Base-by-base conservation (phyloP, 768 basidiomycete genomes). In the Leccinum longicurvipes region DNA sequence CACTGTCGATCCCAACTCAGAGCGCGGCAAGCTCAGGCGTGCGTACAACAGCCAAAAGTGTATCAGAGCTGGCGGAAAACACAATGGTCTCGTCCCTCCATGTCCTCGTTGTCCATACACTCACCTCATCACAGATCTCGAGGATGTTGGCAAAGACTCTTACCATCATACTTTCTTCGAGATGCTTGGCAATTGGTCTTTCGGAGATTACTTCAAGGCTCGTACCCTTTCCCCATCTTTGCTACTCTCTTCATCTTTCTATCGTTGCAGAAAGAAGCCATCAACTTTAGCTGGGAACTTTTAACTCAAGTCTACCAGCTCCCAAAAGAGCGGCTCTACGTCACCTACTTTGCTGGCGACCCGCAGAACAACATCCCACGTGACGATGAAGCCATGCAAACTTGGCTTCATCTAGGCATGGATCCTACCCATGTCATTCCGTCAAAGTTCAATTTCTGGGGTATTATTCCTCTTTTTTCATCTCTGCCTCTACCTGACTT, bases 141-240 rank as follows among this genome's bases (percentile, higher is more conserved):
- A 99, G 69, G 97, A 99, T 73, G 97, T 99, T 55, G 97, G 97
- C 36, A 96, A 94, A 73, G 97, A 98, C 70, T 95, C 93, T 2
- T 98, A 98, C 72, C 96, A 98, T 67, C 91, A 96, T 68, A 97
- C 93, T 2, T 95, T 96, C 76, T 99, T 99, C 67, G 97, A 99
- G 75, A 99, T 99, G 97, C 75, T 99, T 60, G 97, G 97, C 36
- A 99, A 99, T 72, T 99, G 97, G 97, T 98, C 95, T 4, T 99
- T 98, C 63, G 97, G 97, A 0, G 95, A 99, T 73, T 99, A 99
- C 77, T 99, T 99, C 85, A 99, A 99, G 84, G 95, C 84, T 50
- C 45, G 71, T 64, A 28, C 34, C 36, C 8, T n/a, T 47, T 31
- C 17, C 42, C 11, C 3, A 15, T 58, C 24, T 14, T 45, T 45